A percentile compares a stretch with the other conserved stretches of the same genome.
phyloP scores from a whole-genome alignment of 108 stramenopile species.

The Pseudonitzschia multiseries region DNA sequence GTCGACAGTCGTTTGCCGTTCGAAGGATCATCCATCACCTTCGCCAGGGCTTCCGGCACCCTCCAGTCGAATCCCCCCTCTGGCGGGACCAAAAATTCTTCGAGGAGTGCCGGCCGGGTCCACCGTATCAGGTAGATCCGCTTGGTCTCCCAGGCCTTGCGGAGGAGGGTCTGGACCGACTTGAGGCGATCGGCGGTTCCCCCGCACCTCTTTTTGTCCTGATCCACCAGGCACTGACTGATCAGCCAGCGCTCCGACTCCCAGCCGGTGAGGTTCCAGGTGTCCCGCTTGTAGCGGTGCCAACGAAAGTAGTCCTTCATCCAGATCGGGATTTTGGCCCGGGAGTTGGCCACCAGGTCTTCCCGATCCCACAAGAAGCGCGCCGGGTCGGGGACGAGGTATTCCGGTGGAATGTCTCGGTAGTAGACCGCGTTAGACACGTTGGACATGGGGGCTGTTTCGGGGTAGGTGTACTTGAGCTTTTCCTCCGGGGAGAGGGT shows the following conservation, averaged over 20 bases:
- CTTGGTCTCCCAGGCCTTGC: constrained; percentile 33
- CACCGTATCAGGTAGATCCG: constrained; percentile 42
- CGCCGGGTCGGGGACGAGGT: not conserved
- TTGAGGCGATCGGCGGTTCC: constrained; percentile 38
- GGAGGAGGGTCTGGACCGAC: constrained; percentile 28
- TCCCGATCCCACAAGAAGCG: constrained; percentile 30
- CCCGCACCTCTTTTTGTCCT: constrained; percentile 26
- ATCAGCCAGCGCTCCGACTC: constrained; percentile 23
- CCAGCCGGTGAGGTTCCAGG: constrained; percentile 19
- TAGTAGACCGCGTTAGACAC: constrained; percentile 24
- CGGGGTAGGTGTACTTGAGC: not conserved
- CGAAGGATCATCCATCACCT: not conserved
- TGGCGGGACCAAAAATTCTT: constrained; percentile 47
- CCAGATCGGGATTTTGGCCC: constrained; percentile 30
- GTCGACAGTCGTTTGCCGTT: constrained; percentile 1
- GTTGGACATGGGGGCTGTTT: not conserved
- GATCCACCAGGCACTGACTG: constrained; percentile 24
- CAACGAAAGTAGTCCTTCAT: constrained; percentile 49
- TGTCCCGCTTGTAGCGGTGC: constrained; percentile 30
- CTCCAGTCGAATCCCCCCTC: constrained; percentile 52
- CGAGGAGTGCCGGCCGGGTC: constrained; percentile 39
- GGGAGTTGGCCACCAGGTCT: not conserved
- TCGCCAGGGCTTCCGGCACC: constrained; percentile 25
- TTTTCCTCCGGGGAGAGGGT: not conserved
- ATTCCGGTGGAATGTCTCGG: constrained; percentile 14